Base-by-base conservation (phyloP, 495 filamentous ascomycete species). In the Neurospora cerealis region DNA sequence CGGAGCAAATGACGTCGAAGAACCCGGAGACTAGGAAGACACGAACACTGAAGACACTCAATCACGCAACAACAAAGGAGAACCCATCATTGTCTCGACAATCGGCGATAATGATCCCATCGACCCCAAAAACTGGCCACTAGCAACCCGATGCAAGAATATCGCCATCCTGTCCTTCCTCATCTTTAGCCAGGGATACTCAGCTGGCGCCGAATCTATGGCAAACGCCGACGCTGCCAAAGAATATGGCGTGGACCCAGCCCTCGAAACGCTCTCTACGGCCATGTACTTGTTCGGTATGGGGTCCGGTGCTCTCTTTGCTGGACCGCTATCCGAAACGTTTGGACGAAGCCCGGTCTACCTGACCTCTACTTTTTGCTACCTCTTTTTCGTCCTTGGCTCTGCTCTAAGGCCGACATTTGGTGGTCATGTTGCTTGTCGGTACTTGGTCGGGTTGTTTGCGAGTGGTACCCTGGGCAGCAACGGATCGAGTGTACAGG, bases 151-250 rank as follows among this genome's bases (percentile, higher is more conserved):
- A 8, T 74, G 72, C 74, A 83, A 81, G 69, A 81, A 77, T 72
- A 75, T 82, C 38, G 79, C 81, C 75, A 83, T 85, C 66, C 74
- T 85, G 10, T 78, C 74, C 5, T 76, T 83, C 71, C 74, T 83
- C 46, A 80, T 80, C 66, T 83, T 82, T 42, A 76, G 76, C 36
- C 79, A 80, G 72, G 77, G 71, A 5, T 83, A 76, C 77, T 75
- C 77, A 13, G 78, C 76, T 0, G 77, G 76, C 8, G 78, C 81
- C n/a, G 77, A 78, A n/a, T 82, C 80, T 17, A 79, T 78, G 77
- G 80, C 76, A 42, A 81, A 82, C 71, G 72, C 70, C 48, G 39
- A 46, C n/a, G 78, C 78, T 42, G 79, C 76, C 71, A 46, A 60
- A 37, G 72, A 78, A 13, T 79, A 81, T 32, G 69, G 77, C 17